These are phyloP conservation scores for Agaricus sinodeliciosus DNA, from an alignment of 768 basidiomycete genomes.

Conservation along the genomic window DNA sequence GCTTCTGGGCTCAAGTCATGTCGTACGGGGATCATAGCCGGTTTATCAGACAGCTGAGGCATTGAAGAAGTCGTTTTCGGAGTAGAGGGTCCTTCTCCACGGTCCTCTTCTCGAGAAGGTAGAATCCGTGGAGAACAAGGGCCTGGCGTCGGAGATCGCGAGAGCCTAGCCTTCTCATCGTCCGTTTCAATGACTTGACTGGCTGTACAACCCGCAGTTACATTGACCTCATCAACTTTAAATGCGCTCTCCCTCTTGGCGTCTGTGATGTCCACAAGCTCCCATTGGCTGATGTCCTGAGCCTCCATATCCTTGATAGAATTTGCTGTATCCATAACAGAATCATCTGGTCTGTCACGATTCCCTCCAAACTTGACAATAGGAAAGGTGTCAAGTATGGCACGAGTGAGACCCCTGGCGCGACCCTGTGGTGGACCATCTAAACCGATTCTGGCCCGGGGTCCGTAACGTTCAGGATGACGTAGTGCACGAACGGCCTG, in stretches of 20 bases:
- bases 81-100: slow-evolving; percentile 14
- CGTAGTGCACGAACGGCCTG: slow-evolving; percentile 78
- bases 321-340: background rate
- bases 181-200: background rate
- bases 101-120: slow-evolving; percentile 4
- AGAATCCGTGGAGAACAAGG: background rate
- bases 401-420: slow-evolving; percentile 81
- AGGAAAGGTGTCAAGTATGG: slow-evolving; percentile 94
- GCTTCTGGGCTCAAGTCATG: slow-evolving; percentile 50
- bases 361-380: slow-evolving; percentile 71
- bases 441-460: slow-evolving; percentile 39
- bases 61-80: background rate
- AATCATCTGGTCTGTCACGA: background rate
- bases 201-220: background rate
- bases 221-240: background rate
- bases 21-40: slow-evolving; percentile 8
- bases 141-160: background rate
- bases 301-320: slow-evolving; percentile 22
- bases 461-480: slow-evolving; percentile 90
- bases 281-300: slow-evolving; percentile 18
- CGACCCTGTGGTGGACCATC: slow-evolving; percentile 50
- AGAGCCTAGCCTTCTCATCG: background rate
- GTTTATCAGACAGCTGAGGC: slow-evolving; percentile 8
- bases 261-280: slow-evolving; percentile 8
- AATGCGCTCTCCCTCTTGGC: background rate